Evolutionary conservation across 495 filamentous ascomycete species (phyloP).

Genomic region (Trichocladium antarcticum): DNA sequence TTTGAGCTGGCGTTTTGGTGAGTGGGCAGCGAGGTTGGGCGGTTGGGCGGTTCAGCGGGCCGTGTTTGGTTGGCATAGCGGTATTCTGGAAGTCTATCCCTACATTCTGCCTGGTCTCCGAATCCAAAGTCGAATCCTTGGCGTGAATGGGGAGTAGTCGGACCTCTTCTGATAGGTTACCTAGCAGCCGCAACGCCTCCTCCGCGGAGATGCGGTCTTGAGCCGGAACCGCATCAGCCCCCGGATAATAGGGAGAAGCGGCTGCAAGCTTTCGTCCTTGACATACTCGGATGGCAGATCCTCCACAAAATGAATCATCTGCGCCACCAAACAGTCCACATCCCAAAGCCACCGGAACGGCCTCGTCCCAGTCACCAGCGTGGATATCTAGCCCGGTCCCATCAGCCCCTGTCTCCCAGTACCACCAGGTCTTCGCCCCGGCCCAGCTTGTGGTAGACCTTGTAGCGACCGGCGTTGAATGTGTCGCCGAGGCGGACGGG

Average conservation of each 20-base stretch:
- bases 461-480: conserved; percentile 9
- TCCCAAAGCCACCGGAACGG: neutral
- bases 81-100: too few relatives aligned
- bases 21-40: neutral
- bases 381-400: too few relatives aligned
- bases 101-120: too few relatives aligned
- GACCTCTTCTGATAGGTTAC: too few relatives aligned
- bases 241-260: neutral
- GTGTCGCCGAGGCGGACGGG: conserved; percentile 8
- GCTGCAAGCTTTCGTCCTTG: neutral
- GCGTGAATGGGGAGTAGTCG: too few relatives aligned
- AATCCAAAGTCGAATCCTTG: too few relatives aligned
- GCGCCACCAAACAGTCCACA: conserved; percentile 2
- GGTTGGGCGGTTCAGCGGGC: too few relatives aligned
- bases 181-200: neutral
- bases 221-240: conserved; percentile 11
- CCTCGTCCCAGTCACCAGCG: too few relatives aligned
- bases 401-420: neutral
- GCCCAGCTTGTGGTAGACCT: conserved; percentile 2
- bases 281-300: conserved; percentile 10
- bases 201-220: conserved; percentile 1
- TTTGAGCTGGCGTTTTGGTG: neutral
- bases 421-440: too few relatives aligned
- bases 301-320: conserved; percentile 19
- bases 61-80: too few relatives aligned